phyloP scores from a whole-genome alignment of 495 filamentous ascomycete species.

The Penicillium crystallinum region DNA sequence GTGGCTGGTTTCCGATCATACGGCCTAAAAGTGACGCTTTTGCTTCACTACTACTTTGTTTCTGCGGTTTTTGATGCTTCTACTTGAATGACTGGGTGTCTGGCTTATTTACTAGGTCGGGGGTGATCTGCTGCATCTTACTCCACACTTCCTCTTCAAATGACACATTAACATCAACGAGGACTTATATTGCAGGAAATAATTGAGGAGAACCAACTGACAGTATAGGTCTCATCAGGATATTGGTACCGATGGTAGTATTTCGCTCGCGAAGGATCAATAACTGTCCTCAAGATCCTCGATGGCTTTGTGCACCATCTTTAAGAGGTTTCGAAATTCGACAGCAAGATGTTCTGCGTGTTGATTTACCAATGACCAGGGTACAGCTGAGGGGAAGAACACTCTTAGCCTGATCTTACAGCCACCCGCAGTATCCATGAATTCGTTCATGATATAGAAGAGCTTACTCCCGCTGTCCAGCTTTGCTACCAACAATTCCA shows the following conservation, averaged over 20 bases:
- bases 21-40: not conserved
- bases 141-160: not conserved
- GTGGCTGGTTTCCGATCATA: not conserved
- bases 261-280: not conserved
- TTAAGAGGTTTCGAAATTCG: not conserved
- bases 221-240: no score
- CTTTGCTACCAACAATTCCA: not conserved
- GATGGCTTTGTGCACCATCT: not conserved
- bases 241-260: not conserved
- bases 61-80: not conserved
- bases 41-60: not conserved
- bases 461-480: not conserved
- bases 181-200: not conserved
- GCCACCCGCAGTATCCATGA: not conserved
- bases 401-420: not conserved
- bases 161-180: not conserved
- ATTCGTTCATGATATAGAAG: constrained; percentile 7
- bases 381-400: constrained; percentile 1
- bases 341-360: constrained; percentile 3
- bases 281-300: not conserved
- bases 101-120: not conserved
- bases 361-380: not conserved
- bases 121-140: not conserved
- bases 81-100: not conserved
- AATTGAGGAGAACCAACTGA: not conserved